Conservation (phyloP, 371 early-diverging fungal genomes). For the Rhizopus delemar region DNA sequence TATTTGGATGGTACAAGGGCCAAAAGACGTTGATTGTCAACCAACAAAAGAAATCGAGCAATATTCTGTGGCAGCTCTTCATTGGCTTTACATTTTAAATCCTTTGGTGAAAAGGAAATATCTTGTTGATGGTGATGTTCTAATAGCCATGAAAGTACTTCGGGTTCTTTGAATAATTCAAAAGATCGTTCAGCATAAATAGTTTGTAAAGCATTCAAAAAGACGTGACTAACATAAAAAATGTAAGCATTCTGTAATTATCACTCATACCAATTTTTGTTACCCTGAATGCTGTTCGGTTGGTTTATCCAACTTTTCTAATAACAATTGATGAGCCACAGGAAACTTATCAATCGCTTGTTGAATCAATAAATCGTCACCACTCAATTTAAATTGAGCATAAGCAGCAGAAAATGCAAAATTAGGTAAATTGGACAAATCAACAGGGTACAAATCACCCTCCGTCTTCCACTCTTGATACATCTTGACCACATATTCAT, state of each 20-base stretch:
- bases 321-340: slow-evolving; percentile 30
- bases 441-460: slow-evolving; percentile 38
- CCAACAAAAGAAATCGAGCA: slow-evolving; percentile 73
- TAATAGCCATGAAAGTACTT: slow-evolving; percentile 59
- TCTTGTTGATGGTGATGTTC: neutral
- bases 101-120: neutral
- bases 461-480: slow-evolving; percentile 35
- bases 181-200: slow-evolving; percentile 55
- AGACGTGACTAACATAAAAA: neutral
- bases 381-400: slow-evolving; percentile 65
- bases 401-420: slow-evolving; percentile 78
- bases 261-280: too few relatives aligned
- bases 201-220: slow-evolving; percentile 1
- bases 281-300: neutral
- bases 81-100: slow-evolving; percentile 7
- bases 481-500: slow-evolving; percentile 66
- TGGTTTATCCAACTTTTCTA: slow-evolving; percentile 42
- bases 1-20: slow-evolving; percentile 58
- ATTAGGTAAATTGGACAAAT: slow-evolving; percentile 64
- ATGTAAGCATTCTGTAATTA: too few relatives aligned
- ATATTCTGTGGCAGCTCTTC: slow-evolving; percentile 58
- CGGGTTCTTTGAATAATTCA: slow-evolving; percentile 77
- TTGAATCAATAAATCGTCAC: slow-evolving; percentile 59
- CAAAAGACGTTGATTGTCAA: slow-evolving; percentile 60
- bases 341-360: slow-evolving; percentile 62